Conservation (phyloP, 1,284 basidiomycete species). For the Farysia itapuensis region DNA sequence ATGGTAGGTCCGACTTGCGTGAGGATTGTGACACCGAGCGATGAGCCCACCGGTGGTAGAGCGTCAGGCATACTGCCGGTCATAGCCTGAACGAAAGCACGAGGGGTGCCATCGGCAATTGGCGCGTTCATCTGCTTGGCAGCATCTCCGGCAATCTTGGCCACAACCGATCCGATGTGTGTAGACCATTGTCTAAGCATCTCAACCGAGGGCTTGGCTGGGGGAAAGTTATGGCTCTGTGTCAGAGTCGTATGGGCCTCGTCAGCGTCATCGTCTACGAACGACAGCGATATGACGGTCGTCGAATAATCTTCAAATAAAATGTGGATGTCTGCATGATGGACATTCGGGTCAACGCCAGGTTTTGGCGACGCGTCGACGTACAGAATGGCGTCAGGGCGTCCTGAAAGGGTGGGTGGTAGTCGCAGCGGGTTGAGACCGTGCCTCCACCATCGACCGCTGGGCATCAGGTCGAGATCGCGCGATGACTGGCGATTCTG, state of each 20-base stretch:
- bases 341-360: conserved; percentile 8
- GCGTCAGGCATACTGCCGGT: conserved; percentile 69
- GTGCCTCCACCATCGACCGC: conserved; percentile 49
- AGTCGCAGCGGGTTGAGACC: conserved; percentile 37
- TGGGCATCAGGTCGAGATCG: conserved; percentile 48
- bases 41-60: conserved; percentile 45
- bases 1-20: conserved; percentile 70
- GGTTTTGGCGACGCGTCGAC: conserved; percentile 18
- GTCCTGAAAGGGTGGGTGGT: conserved; percentile 38
- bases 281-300: conserved; percentile 32
- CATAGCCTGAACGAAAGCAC: conserved; percentile 73
- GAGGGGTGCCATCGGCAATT: conserved; percentile 75
- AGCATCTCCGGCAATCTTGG: conserved; percentile 66
- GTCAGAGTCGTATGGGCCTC: conserved; percentile 30
- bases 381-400: conserved; percentile 42
- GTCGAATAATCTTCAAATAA: conserved; percentile 50
- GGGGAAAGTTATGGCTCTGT: conserved; percentile 34
- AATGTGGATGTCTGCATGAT: conserved; percentile 33
- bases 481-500: conserved; percentile 40
- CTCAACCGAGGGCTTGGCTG: conserved; percentile 61
- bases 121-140: conserved; percentile 72
- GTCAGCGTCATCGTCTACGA: conserved; percentile 39
- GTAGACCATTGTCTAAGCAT: conserved; percentile 73
- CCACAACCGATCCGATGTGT: conserved; percentile 73
- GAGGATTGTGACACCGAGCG: conserved; percentile 24